Evolutionary conservation across 2,329 filamentous ascomycete genomes (phyloP).

Genomic region (Colletotrichum godetiae): DNA sequence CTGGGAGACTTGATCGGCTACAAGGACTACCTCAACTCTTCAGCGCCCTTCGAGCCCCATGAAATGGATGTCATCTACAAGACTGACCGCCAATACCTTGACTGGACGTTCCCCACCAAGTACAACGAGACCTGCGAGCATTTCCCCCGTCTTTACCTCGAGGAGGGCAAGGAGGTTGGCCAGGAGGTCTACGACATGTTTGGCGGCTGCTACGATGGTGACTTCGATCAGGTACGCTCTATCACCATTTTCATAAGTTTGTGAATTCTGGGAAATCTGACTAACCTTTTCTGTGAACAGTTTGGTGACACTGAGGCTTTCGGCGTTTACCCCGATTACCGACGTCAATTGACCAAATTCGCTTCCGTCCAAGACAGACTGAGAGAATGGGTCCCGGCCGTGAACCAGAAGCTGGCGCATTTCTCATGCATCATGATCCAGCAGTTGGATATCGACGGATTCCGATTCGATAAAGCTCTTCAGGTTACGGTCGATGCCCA

Average conservation of each 20-base stretch:
- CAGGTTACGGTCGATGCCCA: slow-evolving; percentile 72
- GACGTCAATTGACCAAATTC: slow-evolving; percentile 74
- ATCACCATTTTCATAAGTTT: too few relatives aligned
- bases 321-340: slow-evolving; percentile 71
- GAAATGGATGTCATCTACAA: slow-evolving; percentile 72
- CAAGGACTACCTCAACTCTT: slow-evolving; percentile 68
- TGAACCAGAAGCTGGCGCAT: slow-evolving; percentile 66
- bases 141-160: slow-evolving; percentile 72
- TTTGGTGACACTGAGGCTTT: slow-evolving; percentile 74
- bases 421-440: slow-evolving; percentile 73
- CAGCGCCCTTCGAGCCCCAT: slow-evolving; percentile 63
- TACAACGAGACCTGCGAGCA: slow-evolving; percentile 62
- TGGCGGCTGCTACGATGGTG: slow-evolving; percentile 69
- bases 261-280: too few relatives aligned
- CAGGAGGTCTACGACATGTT: slow-evolving; percentile 58
- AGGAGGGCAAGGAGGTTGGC: slow-evolving; percentile 63
- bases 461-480: slow-evolving; percentile 75
- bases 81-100: slow-evolving; percentile 62
- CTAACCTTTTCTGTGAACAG: slow-evolving; percentile 16
- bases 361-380: slow-evolving; percentile 75
- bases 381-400: slow-evolving; percentile 70
- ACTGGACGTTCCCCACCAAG: slow-evolving; percentile 65
- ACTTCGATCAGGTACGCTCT: slow-evolving; percentile 63
- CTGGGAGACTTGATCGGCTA: slow-evolving; percentile 73
- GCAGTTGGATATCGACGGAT: slow-evolving; percentile 73